These are phyloP conservation scores for Rhizopogon rudus DNA, from an alignment of 768 basidiomycete genomes.

Conservation along the genomic window DNA sequence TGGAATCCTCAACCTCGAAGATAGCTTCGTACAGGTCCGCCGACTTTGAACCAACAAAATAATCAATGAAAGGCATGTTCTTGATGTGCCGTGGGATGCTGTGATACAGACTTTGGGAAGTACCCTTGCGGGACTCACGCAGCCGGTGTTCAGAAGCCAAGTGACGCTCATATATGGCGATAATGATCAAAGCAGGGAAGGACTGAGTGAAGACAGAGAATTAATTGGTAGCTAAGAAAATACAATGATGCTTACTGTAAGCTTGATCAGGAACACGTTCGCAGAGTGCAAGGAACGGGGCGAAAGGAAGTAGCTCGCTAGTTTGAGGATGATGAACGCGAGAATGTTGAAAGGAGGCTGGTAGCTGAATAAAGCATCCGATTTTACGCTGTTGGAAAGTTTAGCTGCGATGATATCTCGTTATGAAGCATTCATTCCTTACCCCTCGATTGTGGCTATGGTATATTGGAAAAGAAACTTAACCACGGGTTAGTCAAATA, in stretches of 20 bases:
- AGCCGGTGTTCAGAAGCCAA: constrained; percentile 45
- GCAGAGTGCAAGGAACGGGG: constrained; percentile 76
- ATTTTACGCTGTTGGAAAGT: constrained; percentile 61
- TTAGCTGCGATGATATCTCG: not conserved
- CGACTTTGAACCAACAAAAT: constrained; percentile 65
- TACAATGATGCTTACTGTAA: constrained; percentile 49
- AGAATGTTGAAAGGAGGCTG: constrained; percentile 87
- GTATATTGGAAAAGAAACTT: constrained; percentile 86
- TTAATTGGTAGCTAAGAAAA: not conserved
- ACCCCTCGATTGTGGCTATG: constrained; percentile 88
- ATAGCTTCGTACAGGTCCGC: constrained; percentile 73
- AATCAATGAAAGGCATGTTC: constrained; percentile 69
- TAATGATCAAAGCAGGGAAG: constrained; percentile 72
- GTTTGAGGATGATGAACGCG: constrained; percentile 77
- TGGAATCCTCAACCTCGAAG: constrained; percentile 61
- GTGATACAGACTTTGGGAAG: constrained; percentile 54
- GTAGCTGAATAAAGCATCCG: constrained; percentile 87
- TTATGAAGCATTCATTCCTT: constrained; percentile 9
- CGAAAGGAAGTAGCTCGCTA: constrained; percentile 67
- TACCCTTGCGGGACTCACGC: constrained; percentile 47
- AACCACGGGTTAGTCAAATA: constrained; percentile 10
- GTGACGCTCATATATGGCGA: constrained; percentile 77
- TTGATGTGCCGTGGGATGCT: constrained; percentile 69
- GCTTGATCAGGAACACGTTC: constrained; percentile 82
- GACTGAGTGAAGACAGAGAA: constrained; percentile 33